phyloP scores from a whole-genome alignment of 495 filamentous ascomycete species.

The Podospora pseudocomata region DNA sequence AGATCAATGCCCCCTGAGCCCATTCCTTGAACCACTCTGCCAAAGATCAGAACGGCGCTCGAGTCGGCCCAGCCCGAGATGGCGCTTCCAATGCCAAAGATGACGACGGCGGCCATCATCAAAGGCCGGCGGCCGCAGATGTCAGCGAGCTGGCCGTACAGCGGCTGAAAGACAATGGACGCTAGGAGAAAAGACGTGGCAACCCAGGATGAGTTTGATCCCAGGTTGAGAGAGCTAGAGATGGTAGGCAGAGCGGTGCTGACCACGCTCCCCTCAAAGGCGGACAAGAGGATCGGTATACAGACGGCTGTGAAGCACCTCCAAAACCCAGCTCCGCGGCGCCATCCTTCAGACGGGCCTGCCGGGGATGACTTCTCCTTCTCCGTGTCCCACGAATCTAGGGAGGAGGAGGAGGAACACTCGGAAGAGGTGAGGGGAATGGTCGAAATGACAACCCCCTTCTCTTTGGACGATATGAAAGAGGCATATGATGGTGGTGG shows the following conservation, averaged over 20 bases:
- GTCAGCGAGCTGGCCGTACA: slow-evolving; percentile 45
- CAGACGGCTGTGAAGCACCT: slow-evolving; percentile 39
- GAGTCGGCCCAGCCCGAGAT: slow-evolving; percentile 37
- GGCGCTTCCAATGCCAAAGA: slow-evolving; percentile 44
- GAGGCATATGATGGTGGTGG: slow-evolving; percentile 2
- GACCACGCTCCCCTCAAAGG: slow-evolving; percentile 51
- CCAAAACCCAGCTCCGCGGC: slow-evolving; percentile 36
- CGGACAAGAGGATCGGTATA: slow-evolving; percentile 38
- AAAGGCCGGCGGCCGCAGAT: slow-evolving; percentile 49
- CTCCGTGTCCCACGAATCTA: neutral
- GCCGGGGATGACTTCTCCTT: neutral
- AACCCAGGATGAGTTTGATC: slow-evolving; percentile 31
- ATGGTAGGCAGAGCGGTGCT: slow-evolving; percentile 48
- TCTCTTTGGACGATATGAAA: neutral
- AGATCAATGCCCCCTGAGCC: slow-evolving; percentile 69
- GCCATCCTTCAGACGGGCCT: slow-evolving; percentile 17
- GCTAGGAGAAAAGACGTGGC: slow-evolving; percentile 30
- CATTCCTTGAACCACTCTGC: slow-evolving; percentile 72
- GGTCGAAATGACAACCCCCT: neutral
- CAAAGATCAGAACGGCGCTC: slow-evolving; percentile 62
- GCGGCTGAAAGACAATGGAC: slow-evolving; percentile 34
- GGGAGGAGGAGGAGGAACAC: neutral
- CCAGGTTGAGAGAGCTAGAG: slow-evolving; percentile 29
- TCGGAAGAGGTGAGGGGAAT: neutral
- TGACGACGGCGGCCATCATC: slow-evolving; percentile 39